Conservation (phyloP, 768 basidiomycete species). For the Lactarius hengduanensis region DNA sequence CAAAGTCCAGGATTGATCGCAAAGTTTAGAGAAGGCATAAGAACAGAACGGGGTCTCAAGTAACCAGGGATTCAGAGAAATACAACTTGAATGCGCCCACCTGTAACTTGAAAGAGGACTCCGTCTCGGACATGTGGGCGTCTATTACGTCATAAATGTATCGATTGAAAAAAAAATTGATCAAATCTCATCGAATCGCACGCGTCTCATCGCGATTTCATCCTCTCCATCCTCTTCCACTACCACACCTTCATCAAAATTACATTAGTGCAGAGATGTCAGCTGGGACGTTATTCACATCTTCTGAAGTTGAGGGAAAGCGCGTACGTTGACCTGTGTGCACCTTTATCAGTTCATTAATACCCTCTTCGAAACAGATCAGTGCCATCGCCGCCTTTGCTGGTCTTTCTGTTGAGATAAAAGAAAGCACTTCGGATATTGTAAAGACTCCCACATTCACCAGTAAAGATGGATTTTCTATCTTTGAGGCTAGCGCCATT, state of each 20-base stretch:
- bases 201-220: conserved; percentile 31
- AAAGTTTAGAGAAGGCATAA: too few species aligned
- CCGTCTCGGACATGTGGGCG: neutral
- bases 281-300: conserved; percentile 63
- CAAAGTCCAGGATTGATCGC: too few species aligned
- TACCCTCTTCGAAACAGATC: conserved; percentile 37
- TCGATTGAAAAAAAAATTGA: conserved; percentile 19
- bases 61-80: too few species aligned
- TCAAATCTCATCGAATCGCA: conserved; percentile 21
- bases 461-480: conserved; percentile 68
- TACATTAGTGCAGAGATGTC: conserved; percentile 44
- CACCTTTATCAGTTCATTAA: neutral
- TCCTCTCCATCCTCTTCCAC: conserved; percentile 28
- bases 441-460: conserved; percentile 88
- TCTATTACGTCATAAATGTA: conserved; percentile 17
- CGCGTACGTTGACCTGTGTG: conserved; percentile 42
- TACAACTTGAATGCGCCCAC: too few species aligned
- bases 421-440: conserved; percentile 54
- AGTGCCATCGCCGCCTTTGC: conserved; percentile 58
- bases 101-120: too few species aligned
- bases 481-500: conserved; percentile 79
- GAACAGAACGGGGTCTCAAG: too few species aligned
- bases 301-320: conserved; percentile 42
- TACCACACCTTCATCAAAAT: conserved; percentile 11
- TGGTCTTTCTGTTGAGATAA: conserved; percentile 55